phyloP scores from a whole-genome alignment of 495 filamentous ascomycete genomes.

The Neurospora africana region DNA sequence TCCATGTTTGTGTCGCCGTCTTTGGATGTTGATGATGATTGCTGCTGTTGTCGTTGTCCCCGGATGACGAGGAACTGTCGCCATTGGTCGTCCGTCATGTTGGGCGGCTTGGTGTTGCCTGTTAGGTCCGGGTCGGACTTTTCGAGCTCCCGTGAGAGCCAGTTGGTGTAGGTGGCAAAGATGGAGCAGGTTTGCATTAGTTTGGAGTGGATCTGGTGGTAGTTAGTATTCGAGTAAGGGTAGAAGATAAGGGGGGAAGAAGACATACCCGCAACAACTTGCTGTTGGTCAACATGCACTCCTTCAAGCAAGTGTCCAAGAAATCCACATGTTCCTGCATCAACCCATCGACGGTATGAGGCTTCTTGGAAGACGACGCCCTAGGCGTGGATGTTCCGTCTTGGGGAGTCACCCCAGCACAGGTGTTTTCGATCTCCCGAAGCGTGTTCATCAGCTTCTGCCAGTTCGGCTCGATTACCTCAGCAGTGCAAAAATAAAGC shows the following conservation, averaged over 20 bases:
- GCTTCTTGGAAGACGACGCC: neutral
- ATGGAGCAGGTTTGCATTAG: slow-evolving; percentile 84
- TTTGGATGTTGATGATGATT: neutral
- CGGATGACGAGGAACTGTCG: slow-evolving; percentile 32
- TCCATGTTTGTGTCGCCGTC: neutral
- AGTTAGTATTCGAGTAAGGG: neutral
- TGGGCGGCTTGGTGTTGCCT: slow-evolving; percentile 37
- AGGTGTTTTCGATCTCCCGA: slow-evolving; percentile 48
- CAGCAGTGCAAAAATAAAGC: slow-evolving; percentile 89
- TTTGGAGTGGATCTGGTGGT: slow-evolving; percentile 79
- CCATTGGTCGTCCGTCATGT: slow-evolving; percentile 47
- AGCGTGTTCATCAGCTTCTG: slow-evolving; percentile 78
- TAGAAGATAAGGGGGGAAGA: neutral
- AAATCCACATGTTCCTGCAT: slow-evolving; percentile 99
- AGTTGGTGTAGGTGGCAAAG: slow-evolving; percentile 77
- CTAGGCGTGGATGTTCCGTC: slow-evolving; percentile 17
- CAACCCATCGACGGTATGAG: slow-evolving; percentile 85
- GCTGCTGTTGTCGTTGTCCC: neutral
- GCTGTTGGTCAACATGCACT: slow-evolving; percentile 96
- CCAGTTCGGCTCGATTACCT: slow-evolving; percentile 98
- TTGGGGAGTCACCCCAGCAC: slow-evolving; percentile 25
- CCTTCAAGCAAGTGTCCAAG: slow-evolving; percentile 91
- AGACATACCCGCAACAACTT: slow-evolving; percentile 73
- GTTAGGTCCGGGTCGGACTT: slow-evolving; percentile 65
- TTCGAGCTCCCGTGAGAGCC: slow-evolving; percentile 68